Percentiles rank a stretch among this genome's conserved stretches.
Conservation (phyloP, 495 filamentous ascomycete genomes). For the Lophiostoma macrostomum region DNA sequence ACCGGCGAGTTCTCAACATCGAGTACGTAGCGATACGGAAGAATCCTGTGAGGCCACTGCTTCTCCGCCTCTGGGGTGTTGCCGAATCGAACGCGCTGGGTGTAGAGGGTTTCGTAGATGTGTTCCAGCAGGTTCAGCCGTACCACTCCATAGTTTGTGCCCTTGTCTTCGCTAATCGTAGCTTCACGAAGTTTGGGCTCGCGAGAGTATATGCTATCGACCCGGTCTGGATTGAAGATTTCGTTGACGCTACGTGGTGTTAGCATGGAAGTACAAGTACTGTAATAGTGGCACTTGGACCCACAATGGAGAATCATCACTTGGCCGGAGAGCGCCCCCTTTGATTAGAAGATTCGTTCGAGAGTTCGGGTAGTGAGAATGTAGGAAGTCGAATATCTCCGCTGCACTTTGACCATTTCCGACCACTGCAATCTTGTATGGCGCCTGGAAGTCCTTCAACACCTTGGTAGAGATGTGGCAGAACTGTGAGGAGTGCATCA, state of each 20-base stretch:
- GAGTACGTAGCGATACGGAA: constrained; percentile 61
- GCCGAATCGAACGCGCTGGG: constrained; percentile 68
- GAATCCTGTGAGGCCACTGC: constrained; percentile 77
- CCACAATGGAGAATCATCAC: constrained; percentile 94
- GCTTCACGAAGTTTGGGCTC: constrained; percentile 58
- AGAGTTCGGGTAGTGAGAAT: constrained; percentile 77
- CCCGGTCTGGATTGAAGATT: constrained; percentile 83
- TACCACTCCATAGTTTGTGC: constrained; percentile 94
- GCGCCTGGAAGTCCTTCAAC: constrained; percentile 53
- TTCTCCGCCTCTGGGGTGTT: constrained; percentile 50
- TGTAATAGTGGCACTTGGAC: constrained; percentile 35
- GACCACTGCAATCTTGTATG: constrained; percentile 75
- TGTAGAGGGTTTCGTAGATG: constrained; percentile 80
- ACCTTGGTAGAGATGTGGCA: constrained; percentile 59
- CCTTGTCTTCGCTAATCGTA: constrained; percentile 62
- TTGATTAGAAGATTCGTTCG: constrained; percentile 73
- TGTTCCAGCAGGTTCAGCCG: constrained; percentile 80
- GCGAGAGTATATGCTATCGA: constrained; percentile 69
- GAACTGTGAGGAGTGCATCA: constrained; percentile 91
- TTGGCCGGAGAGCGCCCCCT: constrained; percentile 75
- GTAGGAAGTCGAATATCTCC: constrained; percentile 90
- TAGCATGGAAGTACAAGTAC: constrained; percentile 29
- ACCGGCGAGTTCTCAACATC: constrained; percentile 52
- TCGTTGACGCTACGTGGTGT: constrained; percentile 73
- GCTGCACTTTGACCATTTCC: constrained; percentile 91